Evolutionary conservation across 495 filamentous ascomycete genomes (phyloP), one percentile per base, ranked within the genome.

Genomic region (Friedmanniomyces endolithicus): DNA sequence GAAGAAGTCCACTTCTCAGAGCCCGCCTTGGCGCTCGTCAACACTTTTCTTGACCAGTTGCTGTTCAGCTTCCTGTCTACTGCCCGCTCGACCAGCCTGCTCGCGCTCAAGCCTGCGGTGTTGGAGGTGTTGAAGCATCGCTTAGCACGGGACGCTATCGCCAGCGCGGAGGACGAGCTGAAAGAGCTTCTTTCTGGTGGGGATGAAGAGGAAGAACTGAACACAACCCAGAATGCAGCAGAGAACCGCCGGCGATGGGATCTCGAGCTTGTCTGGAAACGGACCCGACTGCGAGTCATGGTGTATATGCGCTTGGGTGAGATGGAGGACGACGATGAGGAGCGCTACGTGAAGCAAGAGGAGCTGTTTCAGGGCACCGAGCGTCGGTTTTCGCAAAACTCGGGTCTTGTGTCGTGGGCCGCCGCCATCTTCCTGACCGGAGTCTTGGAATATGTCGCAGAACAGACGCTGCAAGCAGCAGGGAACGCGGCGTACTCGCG

Each of bases 291-390:
- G 52, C 80, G 92, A 51, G 92, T 90, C 64, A 97, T 99, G 94
- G 90, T 97, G 17, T 97, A 97, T 66, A 97, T 88, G 7, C 88
- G 89, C 11, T 72, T 99, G 14, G 94, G 94, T 23, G 92, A 99
- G 63, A 81, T 99, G 78, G 94, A 99, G 68, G 90, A 95, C 70
- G 88, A 96, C 61, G 94, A 97, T 50, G 92, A 98, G 66, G 88
- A 95, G 64, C 81, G 80, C 58, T 87, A 82, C 60, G 85, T 88
- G 61, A 75, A 83, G 45, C 76, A 84, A 60, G 85, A 89, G 33
- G 76, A 82, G 40, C 74, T 86, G 6, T 74, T 79, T 11, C 75
- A 79, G 35, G 64, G 65, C 45, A 62, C 66, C 61, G 72, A 75
- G 29, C 75, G 75, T 35, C 77, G 82, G 44, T 76, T 81, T 40